phyloP scores from a whole-genome alignment of 225 moss, liverwort and hornwort genomes.

The Rhytidiadelphus loreus region DNA sequence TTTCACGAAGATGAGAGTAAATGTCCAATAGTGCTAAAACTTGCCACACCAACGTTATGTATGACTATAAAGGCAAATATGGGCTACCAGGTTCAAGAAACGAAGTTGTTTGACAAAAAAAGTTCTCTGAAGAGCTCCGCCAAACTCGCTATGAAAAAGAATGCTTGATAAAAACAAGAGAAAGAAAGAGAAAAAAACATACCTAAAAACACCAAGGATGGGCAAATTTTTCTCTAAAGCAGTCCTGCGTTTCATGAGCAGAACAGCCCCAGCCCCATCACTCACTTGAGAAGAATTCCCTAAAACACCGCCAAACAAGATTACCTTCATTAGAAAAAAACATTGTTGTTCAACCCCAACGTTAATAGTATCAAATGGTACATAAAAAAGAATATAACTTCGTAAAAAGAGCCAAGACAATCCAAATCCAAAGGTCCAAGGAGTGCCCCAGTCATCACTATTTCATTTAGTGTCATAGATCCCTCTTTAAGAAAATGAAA shows the following conservation, averaged over 20 bases:
- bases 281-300: slow-evolving; percentile 87
- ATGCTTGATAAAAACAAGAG: background rate
- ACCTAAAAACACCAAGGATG: slow-evolving; percentile 76
- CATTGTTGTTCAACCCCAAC: background rate
- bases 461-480: background rate
- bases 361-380: background rate
- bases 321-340: background rate
- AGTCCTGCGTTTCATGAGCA: slow-evolving; percentile 71
- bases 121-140: background rate
- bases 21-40: background rate
- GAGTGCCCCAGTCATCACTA: background rate
- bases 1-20: background rate
- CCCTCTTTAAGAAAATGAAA: background rate
- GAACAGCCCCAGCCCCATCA: slow-evolving; percentile 72
- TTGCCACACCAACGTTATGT: background rate
- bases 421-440: background rate
- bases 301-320: background rate
- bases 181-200: background rate
- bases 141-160: background rate
- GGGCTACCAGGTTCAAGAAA: background rate
- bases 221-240: slow-evolving; percentile 56
- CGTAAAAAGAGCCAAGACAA: background rate
- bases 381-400: background rate
- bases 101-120: background rate
- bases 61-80: background rate